Conservation (phyloP, 305 asterid species). For the Plantago coronopus region DNA sequence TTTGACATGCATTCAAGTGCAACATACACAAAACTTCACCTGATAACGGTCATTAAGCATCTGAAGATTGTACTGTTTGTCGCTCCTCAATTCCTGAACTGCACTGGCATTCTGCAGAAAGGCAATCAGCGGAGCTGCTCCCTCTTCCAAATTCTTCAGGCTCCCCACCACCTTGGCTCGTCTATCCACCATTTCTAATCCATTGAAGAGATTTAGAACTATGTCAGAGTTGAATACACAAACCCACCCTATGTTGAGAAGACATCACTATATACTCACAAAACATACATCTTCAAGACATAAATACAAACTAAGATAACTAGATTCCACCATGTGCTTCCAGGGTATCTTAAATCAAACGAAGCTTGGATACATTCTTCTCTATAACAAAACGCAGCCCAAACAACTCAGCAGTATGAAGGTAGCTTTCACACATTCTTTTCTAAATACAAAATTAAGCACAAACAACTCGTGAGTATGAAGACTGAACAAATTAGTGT, state of each 20-base stretch:
- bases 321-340: too few relatives aligned
- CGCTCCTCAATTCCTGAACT: slow-evolving; percentile 83
- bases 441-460: too few relatives aligned
- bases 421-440: too few relatives aligned
- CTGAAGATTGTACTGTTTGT: slow-evolving; percentile 89
- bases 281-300: neutral
- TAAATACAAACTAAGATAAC: too few relatives aligned
- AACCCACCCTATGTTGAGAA: neutral
- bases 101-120: slow-evolving; percentile 90
- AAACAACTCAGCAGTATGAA: too few relatives aligned
- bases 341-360: too few relatives aligned
- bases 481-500: too few relatives aligned
- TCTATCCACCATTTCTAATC: slow-evolving; percentile 50
- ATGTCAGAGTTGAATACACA: neutral
- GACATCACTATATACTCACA: neutral
- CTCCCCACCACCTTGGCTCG: slow-evolving; percentile 55
- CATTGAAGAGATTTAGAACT: too few relatives aligned
- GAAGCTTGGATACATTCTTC: too few relatives aligned
- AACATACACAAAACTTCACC: slow-evolving; percentile 38
- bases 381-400: too few relatives aligned
- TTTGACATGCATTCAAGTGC: neutral
- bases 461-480: too few relatives aligned
- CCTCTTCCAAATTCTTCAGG: slow-evolving; percentile 73
- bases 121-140: slow-evolving; percentile 73
- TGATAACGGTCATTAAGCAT: slow-evolving; percentile 87